Conservation (phyloP, 306 rosid genomes). For the Cucumis sativus region DNA sequence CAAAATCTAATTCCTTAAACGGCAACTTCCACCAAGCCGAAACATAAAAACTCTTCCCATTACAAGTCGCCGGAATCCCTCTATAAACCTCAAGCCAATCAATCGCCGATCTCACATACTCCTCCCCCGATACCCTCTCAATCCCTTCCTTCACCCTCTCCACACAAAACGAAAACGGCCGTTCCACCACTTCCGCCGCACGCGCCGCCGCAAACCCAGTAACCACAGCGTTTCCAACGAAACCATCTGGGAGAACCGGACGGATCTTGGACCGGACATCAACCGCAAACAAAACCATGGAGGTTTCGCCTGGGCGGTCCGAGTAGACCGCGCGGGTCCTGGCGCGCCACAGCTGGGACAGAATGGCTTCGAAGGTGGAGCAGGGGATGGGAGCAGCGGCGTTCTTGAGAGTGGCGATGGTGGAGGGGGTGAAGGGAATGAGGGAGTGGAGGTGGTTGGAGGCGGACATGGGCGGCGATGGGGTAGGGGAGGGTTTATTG, state of each 20-base stretch:
- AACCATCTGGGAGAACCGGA: constrained; percentile 23
- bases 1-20: constrained; percentile 17
- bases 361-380: constrained; percentile 32
- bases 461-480: background rate
- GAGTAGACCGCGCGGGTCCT: constrained; percentile 25
- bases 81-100: constrained; percentile 45
- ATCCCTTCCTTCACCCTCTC: constrained; percentile 40
- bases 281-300: constrained; percentile 32
- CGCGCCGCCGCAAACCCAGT: constrained; percentile 43
- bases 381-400: constrained; percentile 12
- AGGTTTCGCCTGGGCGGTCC: constrained; percentile 9
- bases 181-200: constrained; percentile 23
- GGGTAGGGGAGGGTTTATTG: constrained; percentile 1
- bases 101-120: constrained; percentile 38
- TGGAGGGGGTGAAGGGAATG: constrained; percentile 21
- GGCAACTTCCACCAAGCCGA: constrained; percentile 48
- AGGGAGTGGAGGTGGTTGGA: constrained; percentile 6
- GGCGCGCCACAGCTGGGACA: constrained; percentile 45
- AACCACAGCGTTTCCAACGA: constrained; percentile 48
- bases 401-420: constrained; percentile 19
- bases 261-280: constrained; percentile 29
- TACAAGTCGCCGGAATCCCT: constrained; percentile 35
- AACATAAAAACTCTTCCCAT: constrained; percentile 34
- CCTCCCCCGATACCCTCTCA: constrained; percentile 36
- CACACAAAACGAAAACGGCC: constrained; percentile 16